Evolutionary conservation across 2,329 filamentous ascomycete genomes (phyloP).

Genomic region (Talaromyces sp.): DNA sequence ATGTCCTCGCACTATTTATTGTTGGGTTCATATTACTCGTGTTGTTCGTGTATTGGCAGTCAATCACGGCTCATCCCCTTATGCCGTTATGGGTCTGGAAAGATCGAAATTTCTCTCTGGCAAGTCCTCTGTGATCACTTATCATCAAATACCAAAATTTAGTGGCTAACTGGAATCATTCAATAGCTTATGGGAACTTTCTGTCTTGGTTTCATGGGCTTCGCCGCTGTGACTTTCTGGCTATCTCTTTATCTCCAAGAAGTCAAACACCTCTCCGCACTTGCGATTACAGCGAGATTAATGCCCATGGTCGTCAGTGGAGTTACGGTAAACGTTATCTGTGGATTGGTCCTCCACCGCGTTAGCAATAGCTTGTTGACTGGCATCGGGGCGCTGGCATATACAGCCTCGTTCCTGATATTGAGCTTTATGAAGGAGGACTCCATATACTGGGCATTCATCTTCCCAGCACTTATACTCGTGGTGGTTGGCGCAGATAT

Average conservation of each 20-base stretch:
- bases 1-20: constrained; percentile 65
- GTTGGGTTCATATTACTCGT: constrained; percentile 60
- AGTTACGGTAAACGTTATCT: constrained; percentile 65
- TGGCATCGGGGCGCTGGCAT: constrained; percentile 52
- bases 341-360: constrained; percentile 63
- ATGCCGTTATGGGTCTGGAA: constrained; percentile 60
- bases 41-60: constrained; percentile 66
- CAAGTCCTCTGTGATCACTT: constrained; percentile 36
- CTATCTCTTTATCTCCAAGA: constrained; percentile 67
- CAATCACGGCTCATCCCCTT: constrained; percentile 52
- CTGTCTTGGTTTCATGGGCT: constrained; percentile 65
- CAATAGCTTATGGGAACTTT: constrained; percentile 58
- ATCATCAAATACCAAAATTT: neutral
- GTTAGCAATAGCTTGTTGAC: constrained; percentile 68
- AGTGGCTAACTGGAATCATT: neutral
- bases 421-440: constrained; percentile 59
- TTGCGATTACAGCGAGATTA: constrained; percentile 64
- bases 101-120: constrained; percentile 66
- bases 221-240: constrained; percentile 65
- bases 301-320: constrained; percentile 68
- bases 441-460: constrained; percentile 66
- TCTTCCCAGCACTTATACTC: constrained; percentile 64
- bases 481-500: constrained; percentile 69
- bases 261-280: constrained; percentile 54
- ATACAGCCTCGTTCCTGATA: constrained; percentile 52